Evolutionary conservation across 352 stramenopile species (phyloP), one percentile per base, ranked within the genome.

Genomic region (Phytophthora kernoviae): DNA sequence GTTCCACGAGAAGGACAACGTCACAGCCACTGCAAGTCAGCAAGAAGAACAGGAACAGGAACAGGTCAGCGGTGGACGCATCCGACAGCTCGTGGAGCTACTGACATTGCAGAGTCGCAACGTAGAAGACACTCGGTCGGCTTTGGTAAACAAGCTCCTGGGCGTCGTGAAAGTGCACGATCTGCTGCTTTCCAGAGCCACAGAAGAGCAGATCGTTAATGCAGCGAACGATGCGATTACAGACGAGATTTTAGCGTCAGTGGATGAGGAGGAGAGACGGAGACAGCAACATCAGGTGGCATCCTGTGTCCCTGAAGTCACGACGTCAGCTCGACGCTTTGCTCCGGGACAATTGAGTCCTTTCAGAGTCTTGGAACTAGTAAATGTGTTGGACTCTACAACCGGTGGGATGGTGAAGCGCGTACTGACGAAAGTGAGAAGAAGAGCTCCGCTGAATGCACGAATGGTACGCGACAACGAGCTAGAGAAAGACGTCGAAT

Each of bases 341-440:
- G 27, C 50, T 26, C 50, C 60, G 2, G 70, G 58, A 7, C 68
- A 75, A 18, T 74, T 81, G 56, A 79, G 64, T 40, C 69, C 75
- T 17, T 90, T 88, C 56, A 72, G 77, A n/a, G 79, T 91, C 47
- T 60, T 91, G 9, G 82, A 91, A 47, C 70, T 94, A 2, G 74
- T 91, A 22, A 82, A 92, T 54, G 75, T 91, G 42, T 67, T 93
- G 34, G 84, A 94, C 54, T 82, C 82, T 22, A 89, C 77, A 7
- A 92, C 84, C 0, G 82, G 82, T 5, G 84, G 81, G 12, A 84
- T 91, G 73, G 84, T 91, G 27, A 87, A 90, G 63, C 68, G 71
- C 5, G 79, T 94, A 20, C 65, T 94, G 24, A 84, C 68, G 14
- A 92, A 92, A 26, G 78, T 94, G 27, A 70, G 81, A 7, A 64